Conservation (phyloP, 2,329 filamentous ascomycete species). For the Ophiostoma sp. region DNA sequence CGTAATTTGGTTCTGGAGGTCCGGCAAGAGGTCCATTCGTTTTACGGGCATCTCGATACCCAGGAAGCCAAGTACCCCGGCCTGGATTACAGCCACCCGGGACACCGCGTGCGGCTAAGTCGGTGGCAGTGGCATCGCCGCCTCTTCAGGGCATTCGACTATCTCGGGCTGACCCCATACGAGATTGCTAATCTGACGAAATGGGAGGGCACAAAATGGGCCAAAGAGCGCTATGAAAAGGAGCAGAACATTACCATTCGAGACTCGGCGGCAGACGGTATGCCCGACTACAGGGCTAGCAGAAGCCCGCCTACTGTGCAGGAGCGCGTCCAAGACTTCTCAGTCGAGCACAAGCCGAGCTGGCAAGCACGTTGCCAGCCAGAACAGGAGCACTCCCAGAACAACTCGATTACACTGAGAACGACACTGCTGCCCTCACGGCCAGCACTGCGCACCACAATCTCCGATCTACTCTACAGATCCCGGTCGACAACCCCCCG, state of each 20-base stretch:
- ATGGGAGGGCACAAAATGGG: constrained; percentile 81
- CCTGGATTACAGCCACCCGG: constrained; percentile 68
- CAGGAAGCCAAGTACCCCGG: constrained; percentile 77
- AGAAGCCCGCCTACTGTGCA: not conserved
- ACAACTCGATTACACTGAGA: not conserved
- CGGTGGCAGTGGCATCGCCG: constrained; percentile 72
- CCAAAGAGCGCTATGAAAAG: constrained; percentile 71
- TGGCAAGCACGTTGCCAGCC: too few species aligned
- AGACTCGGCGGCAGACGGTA: constrained; percentile 67
- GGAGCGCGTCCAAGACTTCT: not conserved
- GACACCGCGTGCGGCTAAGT: constrained; percentile 70
- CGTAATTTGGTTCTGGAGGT: constrained; percentile 71
- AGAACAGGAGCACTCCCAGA: not conserved
- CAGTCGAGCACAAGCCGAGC: not conserved
- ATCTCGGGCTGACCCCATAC: constrained; percentile 58
- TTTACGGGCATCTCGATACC: constrained; percentile 73
- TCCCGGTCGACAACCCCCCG: not conserved
- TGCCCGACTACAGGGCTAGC: constrained; percentile 52
- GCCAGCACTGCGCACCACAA: constrained; percentile 2
- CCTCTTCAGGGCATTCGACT: constrained; percentile 71
- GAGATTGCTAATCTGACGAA: constrained; percentile 70
- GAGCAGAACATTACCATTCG: constrained; percentile 65
- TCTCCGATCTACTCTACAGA: not conserved
- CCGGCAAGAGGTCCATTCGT: constrained; percentile 69
- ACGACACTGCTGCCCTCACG: not conserved